Evolutionary conservation across 345 rosid genomes (phyloP), one percentile per base, ranked within the genome.

Genomic region (Draba incana): DNA sequence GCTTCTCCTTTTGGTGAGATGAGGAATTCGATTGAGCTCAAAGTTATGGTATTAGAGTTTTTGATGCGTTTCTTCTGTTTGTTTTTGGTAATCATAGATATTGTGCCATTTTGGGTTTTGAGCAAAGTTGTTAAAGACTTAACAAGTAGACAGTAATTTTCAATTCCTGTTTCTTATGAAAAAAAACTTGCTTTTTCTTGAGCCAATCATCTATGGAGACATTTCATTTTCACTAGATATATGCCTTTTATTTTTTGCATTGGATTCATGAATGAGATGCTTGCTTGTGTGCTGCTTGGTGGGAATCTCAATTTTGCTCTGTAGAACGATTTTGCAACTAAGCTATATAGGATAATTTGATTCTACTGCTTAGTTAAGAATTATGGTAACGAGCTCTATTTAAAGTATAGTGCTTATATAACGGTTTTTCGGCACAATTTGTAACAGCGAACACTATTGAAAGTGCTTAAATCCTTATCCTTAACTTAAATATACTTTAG

Each of bases 21-120:
- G 69, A 62, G 13, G 55, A 62, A 61, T 44, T 62, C 11, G 67
- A 70, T 64, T 57, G 66, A 39, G 70, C 59, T 72, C 65, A 64
- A 48, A 47, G 58, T 64, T 62, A 57, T 30, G 60, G 14, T 62
- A 51, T 64, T 64, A 48, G 76, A 64, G 61, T 20, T 72, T 72
- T 72, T 41, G 70, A 25, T 63, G 62, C 39, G 20, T 20, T 20
- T 20, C 7, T 64, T 69, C 15, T 51, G 56, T 42, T 53, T 70
- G 69, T 62, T 11, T 45, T 59, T 33, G 20, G 1, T 20, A 20
- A 20, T 47, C 12, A 35, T 66, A 66, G 72, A 50, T 52, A 11
- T 42, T 57, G 13, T 74, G 57, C 35, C 68, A 35, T 66, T 74
- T 66, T 64, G 48, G 47, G 2, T 57, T 71, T 71, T 62, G 48